phyloP scores from a whole-genome alignment of 2,329 filamentous ascomycete genomes.

The Daldinia sp. region DNA sequence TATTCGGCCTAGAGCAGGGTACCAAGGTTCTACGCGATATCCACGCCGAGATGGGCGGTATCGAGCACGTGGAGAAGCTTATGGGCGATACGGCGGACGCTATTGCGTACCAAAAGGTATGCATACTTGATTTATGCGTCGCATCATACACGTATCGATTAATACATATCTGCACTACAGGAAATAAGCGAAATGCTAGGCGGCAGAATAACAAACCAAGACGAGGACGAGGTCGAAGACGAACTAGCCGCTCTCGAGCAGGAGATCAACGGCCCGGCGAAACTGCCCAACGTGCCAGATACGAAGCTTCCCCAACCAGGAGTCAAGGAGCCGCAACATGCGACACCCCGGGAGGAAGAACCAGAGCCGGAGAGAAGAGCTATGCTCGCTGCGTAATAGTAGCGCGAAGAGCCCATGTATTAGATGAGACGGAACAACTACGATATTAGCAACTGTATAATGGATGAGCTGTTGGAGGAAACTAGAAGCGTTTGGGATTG shows the following conservation, averaged over 20 bases:
- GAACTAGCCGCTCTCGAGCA: conserved; percentile 84
- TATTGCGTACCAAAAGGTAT: conserved; percentile 86
- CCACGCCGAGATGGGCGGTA: conserved; percentile 92
- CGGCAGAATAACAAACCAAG: conserved; percentile 87
- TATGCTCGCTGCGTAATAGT: conserved; percentile 50
- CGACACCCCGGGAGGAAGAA: conserved; percentile 18
- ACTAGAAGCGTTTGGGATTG: neutral
- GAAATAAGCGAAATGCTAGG: conserved; percentile 93
- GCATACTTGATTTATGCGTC: too few species aligned
- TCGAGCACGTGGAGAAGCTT: conserved; percentile 93
- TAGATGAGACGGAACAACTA: neutral
- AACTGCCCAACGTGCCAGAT: conserved; percentile 44
- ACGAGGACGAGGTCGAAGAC: conserved; percentile 98
- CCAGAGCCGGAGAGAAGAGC: conserved; percentile 49
- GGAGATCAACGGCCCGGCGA: conserved; percentile 55
- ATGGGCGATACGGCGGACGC: conserved; percentile 93
- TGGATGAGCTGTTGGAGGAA: neutral
- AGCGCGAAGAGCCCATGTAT: neutral
- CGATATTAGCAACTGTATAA: neutral
- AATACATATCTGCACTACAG: conserved; percentile 53
- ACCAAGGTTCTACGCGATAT: conserved; percentile 90
- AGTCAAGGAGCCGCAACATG: conserved; percentile 20
- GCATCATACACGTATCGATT: neutral
- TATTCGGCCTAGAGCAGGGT: conserved; percentile 92
- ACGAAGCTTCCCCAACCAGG: conserved; percentile 47